Evolutionary conservation across 805 yeast genomes (phyloP).

Genomic region (Candida dajiaensis): DNA sequence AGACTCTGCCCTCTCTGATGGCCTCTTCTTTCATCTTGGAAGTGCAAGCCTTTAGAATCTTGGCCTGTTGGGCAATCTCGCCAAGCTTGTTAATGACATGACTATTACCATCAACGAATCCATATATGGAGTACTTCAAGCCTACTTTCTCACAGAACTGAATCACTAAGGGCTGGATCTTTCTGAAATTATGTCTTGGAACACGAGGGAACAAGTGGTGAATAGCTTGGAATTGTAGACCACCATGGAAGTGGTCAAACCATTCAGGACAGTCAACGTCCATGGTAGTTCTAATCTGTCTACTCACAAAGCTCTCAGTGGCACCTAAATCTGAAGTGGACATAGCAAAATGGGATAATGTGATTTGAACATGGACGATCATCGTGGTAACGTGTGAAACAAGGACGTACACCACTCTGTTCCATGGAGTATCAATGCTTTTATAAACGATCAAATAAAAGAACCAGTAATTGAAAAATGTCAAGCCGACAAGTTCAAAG

Average conservation of each 20-base stretch:
- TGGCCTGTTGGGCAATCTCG: slow-evolving; percentile 76
- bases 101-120: slow-evolving; percentile 73
- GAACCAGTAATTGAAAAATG: slow-evolving; percentile 75
- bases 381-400: slow-evolving; percentile 77
- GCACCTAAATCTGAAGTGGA: slow-evolving; percentile 82
- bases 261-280: slow-evolving; percentile 92
- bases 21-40: slow-evolving; percentile 54
- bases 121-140: slow-evolving; percentile 74
- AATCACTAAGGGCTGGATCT: slow-evolving; percentile 64
- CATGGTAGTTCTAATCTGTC: slow-evolving; percentile 89
- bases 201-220: slow-evolving; percentile 87
- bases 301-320: slow-evolving; percentile 69
- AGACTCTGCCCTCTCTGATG: slow-evolving; percentile 19
- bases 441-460: slow-evolving; percentile 57
- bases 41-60: slow-evolving; percentile 68
- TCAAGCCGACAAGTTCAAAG: slow-evolving; percentile 64
- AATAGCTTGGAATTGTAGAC: slow-evolving; percentile 85
- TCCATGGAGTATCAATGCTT: slow-evolving; percentile 44
- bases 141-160: slow-evolving; percentile 76
- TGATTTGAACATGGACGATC: slow-evolving; percentile 92
- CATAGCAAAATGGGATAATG: slow-evolving; percentile 89
- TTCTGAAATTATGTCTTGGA: slow-evolving; percentile 82
- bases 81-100: slow-evolving; percentile 63
- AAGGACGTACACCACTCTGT: slow-evolving; percentile 54
- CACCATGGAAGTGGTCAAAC: slow-evolving; percentile 90